Base-by-base conservation (phyloP, 805 yeast species). In the Wickerhamomyces tratensis region DNA sequence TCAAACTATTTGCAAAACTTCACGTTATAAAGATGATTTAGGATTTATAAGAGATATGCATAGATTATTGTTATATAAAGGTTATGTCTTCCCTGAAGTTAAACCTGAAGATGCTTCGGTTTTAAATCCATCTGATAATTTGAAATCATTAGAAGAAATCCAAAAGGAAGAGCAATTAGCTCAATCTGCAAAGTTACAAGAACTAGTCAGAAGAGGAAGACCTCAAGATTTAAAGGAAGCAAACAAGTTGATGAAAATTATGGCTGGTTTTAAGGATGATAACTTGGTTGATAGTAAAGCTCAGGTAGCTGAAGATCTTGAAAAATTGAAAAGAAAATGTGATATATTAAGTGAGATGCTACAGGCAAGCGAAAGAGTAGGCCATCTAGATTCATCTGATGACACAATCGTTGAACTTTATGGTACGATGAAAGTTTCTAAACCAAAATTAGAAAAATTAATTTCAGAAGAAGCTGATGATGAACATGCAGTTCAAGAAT, bases 151-250 rank as follows among this genome's bases (percentile, higher is more conserved):
- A 40, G 91, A 85, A 46, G 98, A 93, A 56, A 72, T 93, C 44
- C 95, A 86, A 64, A 77, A 80, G 49, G 99, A 93, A 60, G 98
- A 93, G 64, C 82, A 86, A 44, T 70, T 87, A 40, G 97, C 94
- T 2, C 96, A 89, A 58, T 76, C 86, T 48, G 98, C 98, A 14
- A 93, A 93, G 65, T 74, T 93, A 49, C 98, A 93, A 64, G 98
- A 93, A 62, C 72, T 93, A 48, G 85, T 93, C 48, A 80, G 98
- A 64, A 76, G 97, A 54, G 98, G 98, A 36, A 83, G 86, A 61
- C 98, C 98, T 7, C 85, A 82, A 49, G 99, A 93, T 64, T 74
- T 93, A 57, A 86, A 82, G 53, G 98, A 93, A 63, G 99, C 99
- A 37, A 93, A 93, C 63, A 86, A 85, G 52, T 73, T 93, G 62